Conservation (phyloP, 495 filamentous ascomycete species). For the Xylaria grammica region DNA sequence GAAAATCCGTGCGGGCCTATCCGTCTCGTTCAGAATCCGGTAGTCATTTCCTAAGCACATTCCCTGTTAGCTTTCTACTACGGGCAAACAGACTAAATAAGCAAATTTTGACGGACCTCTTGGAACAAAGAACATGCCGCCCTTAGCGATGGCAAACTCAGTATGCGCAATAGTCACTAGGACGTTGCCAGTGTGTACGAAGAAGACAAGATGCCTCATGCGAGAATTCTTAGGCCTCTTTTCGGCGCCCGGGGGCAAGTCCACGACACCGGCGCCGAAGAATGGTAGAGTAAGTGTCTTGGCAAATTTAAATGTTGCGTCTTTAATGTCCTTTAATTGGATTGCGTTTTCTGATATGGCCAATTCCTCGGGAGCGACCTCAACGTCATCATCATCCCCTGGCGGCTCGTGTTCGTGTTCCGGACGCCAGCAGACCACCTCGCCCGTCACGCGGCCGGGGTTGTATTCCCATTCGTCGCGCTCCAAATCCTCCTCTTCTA, state of each 20-base stretch:
- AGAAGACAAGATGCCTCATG: slow-evolving; percentile 95
- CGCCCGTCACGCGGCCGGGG: slow-evolving; percentile 51
- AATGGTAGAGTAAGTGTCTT: slow-evolving; percentile 84
- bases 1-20: slow-evolving; percentile 73
- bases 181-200: slow-evolving; percentile 79
- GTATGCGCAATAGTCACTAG: slow-evolving; percentile 77
- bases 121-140: slow-evolving; percentile 90
- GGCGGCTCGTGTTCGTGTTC: slow-evolving; percentile 48
- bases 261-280: slow-evolving; percentile 87
- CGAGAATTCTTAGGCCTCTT: slow-evolving; percentile 90
- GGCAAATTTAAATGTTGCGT: slow-evolving; percentile 79
- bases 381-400: slow-evolving; percentile 52
- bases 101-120: slow-evolving; percentile 69
- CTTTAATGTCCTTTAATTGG: slow-evolving; percentile 73
- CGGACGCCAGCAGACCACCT: slow-evolving; percentile 53
- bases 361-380: slow-evolving; percentile 64
- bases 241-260: slow-evolving; percentile 76
- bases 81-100: not conserved
- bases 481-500: slow-evolving; percentile 47
- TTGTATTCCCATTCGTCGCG: slow-evolving; percentile 57
- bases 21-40: slow-evolving; percentile 75
- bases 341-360: slow-evolving; percentile 79
- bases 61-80: not conserved
- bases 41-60: slow-evolving; percentile 75
- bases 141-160: slow-evolving; percentile 81